Percentiles rank a stretch among this genome's conserved stretches.
phyloP scores from a whole-genome alignment of 1,284 basidiomycete species.

The Irpex lacteus region DNA sequence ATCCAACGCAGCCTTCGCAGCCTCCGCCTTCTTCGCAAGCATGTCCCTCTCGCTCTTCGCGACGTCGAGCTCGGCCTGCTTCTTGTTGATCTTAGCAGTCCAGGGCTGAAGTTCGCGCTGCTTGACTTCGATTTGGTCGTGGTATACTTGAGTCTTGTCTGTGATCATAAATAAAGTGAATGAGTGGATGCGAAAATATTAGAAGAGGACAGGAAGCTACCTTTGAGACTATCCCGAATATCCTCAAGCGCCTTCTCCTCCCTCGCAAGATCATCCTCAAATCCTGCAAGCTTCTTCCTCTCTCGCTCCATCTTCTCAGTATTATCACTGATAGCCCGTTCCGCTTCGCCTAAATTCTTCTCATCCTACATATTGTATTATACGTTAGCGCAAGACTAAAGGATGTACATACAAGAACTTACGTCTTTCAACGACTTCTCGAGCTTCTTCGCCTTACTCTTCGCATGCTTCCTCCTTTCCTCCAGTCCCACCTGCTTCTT shows the following conservation, averaged over 20 bases:
- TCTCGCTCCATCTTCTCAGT: conserved; percentile 72
- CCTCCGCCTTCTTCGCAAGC: conserved; percentile 73
- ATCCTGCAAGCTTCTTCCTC: conserved; percentile 65
- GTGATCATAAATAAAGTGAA: neutral
- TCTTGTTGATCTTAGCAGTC: conserved; percentile 87
- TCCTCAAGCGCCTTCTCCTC: conserved; percentile 86
- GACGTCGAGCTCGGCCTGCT: conserved; percentile 82
- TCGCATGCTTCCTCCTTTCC: conserved; percentile 87
- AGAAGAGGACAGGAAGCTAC: conserved; percentile 32
- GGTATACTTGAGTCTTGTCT: conserved; percentile 96
- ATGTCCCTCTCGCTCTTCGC: conserved; percentile 85
- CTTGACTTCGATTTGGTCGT: conserved; percentile 89
- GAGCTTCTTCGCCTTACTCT: conserved; percentile 85
- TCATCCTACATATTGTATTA: conserved; percentile 54
- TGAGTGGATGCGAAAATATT: too few species aligned
- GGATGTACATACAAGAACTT: conserved; percentile 17
- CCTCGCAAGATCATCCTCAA: conserved; percentile 71
- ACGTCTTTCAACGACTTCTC: conserved; percentile 86
- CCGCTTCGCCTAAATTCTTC: conserved; percentile 62
- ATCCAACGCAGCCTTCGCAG: conserved; percentile 60
- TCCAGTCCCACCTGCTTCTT: conserved; percentile 84
- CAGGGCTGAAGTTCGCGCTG: conserved; percentile 96
- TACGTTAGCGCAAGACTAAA: neutral
- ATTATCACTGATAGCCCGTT: conserved; percentile 70
- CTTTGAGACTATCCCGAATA: conserved; percentile 89